Conservation (phyloP, 306 rosid genomes). For the Benincasa hispida region DNA sequence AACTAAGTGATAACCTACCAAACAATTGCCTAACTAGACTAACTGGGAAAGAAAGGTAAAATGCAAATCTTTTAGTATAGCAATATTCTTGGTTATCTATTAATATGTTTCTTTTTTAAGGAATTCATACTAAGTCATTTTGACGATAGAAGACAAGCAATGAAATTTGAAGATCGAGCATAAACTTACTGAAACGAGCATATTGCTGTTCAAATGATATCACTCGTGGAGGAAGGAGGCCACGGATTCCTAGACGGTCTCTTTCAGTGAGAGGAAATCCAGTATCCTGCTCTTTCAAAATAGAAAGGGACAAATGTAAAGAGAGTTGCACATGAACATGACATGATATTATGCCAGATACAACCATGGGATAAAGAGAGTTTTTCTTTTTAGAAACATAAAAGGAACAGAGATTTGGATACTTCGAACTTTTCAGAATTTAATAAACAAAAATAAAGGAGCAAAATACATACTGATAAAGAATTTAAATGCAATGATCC, state of each 20-base stretch:
- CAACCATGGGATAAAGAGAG: neutral
- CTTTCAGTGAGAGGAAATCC: conserved; percentile 93
- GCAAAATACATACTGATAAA: neutral
- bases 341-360: neutral
- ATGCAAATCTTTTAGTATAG: neutral
- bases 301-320: neutral
- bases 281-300: conserved; percentile 62
- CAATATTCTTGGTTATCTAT: neutral
- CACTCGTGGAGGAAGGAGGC: conserved; percentile 95
- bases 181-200: conserved; percentile 78
- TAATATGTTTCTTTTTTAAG: neutral
- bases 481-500: neutral
- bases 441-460: neutral
- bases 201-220: conserved; percentile 93
- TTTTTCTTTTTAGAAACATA: neutral
- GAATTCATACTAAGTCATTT: neutral
- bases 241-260: conserved; percentile 93
- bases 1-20: neutral
- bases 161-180: conserved; percentile 1
- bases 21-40: neutral
- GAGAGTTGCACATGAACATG: neutral
- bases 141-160: neutral
- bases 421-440: neutral
- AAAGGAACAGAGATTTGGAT: neutral
- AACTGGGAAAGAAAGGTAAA: neutral